These are phyloP conservation scores for Lactuca sativa DNA, from an alignment of 129 eudicot species.

Conservation along the genomic window DNA sequence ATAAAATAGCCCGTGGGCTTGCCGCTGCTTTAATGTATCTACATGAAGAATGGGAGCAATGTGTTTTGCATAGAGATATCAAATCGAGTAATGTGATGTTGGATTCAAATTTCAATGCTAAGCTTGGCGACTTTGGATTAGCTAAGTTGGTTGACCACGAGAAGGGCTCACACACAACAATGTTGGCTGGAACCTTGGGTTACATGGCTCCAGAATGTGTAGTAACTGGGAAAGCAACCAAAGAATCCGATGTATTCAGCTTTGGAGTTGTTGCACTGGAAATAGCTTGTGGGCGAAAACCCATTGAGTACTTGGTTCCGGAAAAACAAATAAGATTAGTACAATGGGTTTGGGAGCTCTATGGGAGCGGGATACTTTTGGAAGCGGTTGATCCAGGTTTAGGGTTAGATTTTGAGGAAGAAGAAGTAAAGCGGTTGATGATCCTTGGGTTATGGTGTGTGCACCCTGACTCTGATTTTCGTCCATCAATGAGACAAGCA, in stretches of 20 bases:
- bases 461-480: conserved; percentile 35
- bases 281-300: conserved; percentile 44
- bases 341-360: conserved; percentile 47
- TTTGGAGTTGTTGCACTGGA: conserved; percentile 52
- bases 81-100: conserved; percentile 57
- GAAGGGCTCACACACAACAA: conserved; percentile 38
- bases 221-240: conserved; percentile 44
- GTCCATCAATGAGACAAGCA: conserved; percentile 44
- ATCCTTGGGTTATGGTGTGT: conserved; percentile 62
- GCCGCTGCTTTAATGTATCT: conserved; percentile 50
- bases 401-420: conserved; percentile 17
- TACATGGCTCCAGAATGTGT: conserved; percentile 61
- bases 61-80: conserved; percentile 50
- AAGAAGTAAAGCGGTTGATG: conserved; percentile 39
- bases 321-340: conserved; percentile 22
- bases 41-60: conserved; percentile 55
- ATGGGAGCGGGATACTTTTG: conserved; percentile 35
- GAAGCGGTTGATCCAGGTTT: conserved; percentile 46
- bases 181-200: conserved; percentile 49
- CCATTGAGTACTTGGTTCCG: conserved; percentile 23
- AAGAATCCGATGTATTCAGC: conserved; percentile 51
- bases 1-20: conserved; percentile 41
- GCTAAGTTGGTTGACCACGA: conserved; percentile 56
- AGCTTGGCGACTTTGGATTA: conserved; percentile 54
- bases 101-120: conserved; percentile 43